Evolutionary conservation across 768 basidiomycete genomes (phyloP).

Genomic region (Mycena pura): DNA sequence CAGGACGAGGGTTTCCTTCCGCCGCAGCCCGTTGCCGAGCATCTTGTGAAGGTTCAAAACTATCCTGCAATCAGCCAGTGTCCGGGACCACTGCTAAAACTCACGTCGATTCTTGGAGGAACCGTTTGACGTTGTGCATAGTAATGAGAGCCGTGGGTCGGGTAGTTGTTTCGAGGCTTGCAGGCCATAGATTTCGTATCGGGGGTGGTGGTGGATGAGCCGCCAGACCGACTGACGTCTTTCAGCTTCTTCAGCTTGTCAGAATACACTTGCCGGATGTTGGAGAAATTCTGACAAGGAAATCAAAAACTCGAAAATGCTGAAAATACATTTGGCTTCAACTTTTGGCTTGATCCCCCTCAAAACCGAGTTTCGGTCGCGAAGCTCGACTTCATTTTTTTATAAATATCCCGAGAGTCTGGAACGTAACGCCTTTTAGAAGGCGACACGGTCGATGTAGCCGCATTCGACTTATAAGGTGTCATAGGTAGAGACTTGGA

Average conservation of each 20-base stretch:
- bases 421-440: constrained; percentile 81
- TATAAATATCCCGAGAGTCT: constrained; percentile 81
- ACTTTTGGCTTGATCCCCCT: constrained; percentile 87
- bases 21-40: constrained; percentile 72
- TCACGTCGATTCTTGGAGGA: constrained; percentile 88
- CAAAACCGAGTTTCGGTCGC: constrained; percentile 83
- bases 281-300: constrained; percentile 78
- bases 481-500: constrained; percentile 38
- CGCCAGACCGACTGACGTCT: constrained; percentile 64
- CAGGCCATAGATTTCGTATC: constrained; percentile 69
- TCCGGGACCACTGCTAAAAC: constrained; percentile 29
- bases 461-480: constrained; percentile 35
- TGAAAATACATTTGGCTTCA: constrained; percentile 73
- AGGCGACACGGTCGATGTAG: constrained; percentile 51
- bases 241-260: constrained; percentile 84
- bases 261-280: constrained; percentile 65
- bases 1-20: constrained; percentile 75
- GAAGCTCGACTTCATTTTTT: constrained; percentile 89
- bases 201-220: constrained; percentile 44
- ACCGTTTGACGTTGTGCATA: constrained; percentile 96
- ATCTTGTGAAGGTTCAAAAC: constrained; percentile 78
- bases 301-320: neutral
- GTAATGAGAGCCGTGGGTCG: constrained; percentile 96
- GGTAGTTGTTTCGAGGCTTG: constrained; percentile 83
- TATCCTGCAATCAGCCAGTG: constrained; percentile 28